These are phyloP conservation scores for Pleurotus salmoneostramineus DNA, from an alignment of 768 basidiomycete species.

Conservation along the genomic window DNA sequence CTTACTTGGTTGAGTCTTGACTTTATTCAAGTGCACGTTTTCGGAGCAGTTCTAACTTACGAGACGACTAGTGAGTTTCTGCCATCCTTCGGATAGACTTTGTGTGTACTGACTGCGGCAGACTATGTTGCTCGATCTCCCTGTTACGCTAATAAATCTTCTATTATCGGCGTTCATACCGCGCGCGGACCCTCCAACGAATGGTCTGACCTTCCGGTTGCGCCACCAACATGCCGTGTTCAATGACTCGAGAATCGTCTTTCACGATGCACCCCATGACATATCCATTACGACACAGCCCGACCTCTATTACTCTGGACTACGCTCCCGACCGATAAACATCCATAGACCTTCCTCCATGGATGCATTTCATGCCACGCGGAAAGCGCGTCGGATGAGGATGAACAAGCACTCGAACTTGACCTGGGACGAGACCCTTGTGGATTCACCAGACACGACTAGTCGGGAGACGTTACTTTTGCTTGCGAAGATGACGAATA, in stretches of 20 bases:
- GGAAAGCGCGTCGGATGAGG: slow-evolving; percentile 33
- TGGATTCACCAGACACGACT: slow-evolving; percentile 66
- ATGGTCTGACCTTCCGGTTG: slow-evolving; percentile 40
- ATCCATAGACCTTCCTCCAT: slow-evolving; percentile 47
- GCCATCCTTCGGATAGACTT: background rate
- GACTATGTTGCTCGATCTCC: background rate
- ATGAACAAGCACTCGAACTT: slow-evolving; percentile 15
- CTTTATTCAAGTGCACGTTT: too few species aligned
- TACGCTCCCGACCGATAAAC: slow-evolving; percentile 33
- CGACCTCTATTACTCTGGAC: slow-evolving; percentile 29
- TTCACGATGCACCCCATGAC: slow-evolving; percentile 44
- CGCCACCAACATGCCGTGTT: slow-evolving; percentile 62
- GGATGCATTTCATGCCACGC: slow-evolving; percentile 30
- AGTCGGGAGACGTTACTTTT: slow-evolving; percentile 68
- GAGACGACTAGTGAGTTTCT: background rate
- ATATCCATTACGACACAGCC: slow-evolving; percentile 16
- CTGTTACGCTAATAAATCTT: background rate
- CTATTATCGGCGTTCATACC: background rate
- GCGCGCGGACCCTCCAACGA: background rate
- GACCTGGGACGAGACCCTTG: slow-evolving; percentile 63
- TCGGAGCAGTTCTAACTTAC: too few species aligned
- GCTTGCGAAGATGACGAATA: slow-evolving; percentile 87
- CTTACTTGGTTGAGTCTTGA: too few species aligned
- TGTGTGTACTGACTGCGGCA: background rate
- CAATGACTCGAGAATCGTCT: slow-evolving; percentile 51